Conservation (phyloP, 805 yeast genomes). For the Candida fluviatilis region DNA sequence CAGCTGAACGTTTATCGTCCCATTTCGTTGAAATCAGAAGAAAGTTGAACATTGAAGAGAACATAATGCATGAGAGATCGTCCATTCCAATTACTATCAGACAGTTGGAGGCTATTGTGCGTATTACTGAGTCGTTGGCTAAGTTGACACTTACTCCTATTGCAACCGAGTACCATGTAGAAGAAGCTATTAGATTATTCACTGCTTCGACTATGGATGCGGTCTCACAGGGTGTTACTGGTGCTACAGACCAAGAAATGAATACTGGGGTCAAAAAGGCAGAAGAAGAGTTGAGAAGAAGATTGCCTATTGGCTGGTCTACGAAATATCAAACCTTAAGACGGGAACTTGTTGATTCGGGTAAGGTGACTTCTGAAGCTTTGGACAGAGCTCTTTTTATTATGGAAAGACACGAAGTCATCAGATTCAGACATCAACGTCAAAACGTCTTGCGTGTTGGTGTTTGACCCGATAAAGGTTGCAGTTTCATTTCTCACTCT, state of each 20-base stretch:
- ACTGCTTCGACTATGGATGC: slow-evolving; percentile 98
- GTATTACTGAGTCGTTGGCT: slow-evolving; percentile 93
- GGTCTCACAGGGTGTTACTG: slow-evolving; percentile 59
- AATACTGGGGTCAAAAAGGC: slow-evolving; percentile 71
- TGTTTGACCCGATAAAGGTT: slow-evolving; percentile 35
- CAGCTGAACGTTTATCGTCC: slow-evolving; percentile 84
- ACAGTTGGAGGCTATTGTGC: slow-evolving; percentile 94
- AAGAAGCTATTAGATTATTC: slow-evolving; percentile 90
- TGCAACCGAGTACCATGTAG: slow-evolving; percentile 86
- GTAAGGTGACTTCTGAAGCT: slow-evolving; percentile 62
- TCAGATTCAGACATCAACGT: slow-evolving; percentile 83
- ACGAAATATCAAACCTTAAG: slow-evolving; percentile 81
- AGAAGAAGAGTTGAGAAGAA: slow-evolving; percentile 79
- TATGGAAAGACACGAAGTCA: slow-evolving; percentile 81
- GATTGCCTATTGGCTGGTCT: slow-evolving; percentile 95
- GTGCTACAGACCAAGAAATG: slow-evolving; percentile 51
- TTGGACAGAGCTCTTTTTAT: slow-evolving; percentile 79
- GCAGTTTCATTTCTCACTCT: slow-evolving; percentile 2
- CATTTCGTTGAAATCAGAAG: slow-evolving; percentile 90
- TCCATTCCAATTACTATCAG: slow-evolving; percentile 96
- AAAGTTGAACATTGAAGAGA: slow-evolving; percentile 75
- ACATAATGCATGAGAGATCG: slow-evolving; percentile 79
- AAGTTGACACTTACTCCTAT: slow-evolving; percentile 78
- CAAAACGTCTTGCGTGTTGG: slow-evolving; percentile 75
- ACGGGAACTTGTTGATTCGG: slow-evolving; percentile 72